phyloP scores from a whole-genome alignment of 768 basidiomycete species.

The Mycena metata region DNA sequence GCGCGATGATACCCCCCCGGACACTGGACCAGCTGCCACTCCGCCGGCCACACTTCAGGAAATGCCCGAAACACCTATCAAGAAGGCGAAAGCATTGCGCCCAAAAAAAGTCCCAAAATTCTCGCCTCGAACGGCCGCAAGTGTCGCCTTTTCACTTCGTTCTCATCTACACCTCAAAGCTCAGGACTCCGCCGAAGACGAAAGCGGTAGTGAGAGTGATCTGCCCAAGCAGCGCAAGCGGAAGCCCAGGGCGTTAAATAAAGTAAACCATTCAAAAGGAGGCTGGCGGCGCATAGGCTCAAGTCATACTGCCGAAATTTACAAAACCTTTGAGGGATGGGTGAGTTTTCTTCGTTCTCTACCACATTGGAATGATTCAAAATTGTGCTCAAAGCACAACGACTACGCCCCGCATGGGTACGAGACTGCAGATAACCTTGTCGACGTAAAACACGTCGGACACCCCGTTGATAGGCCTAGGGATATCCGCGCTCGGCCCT shows the following conservation, averaged over 20 bases:
- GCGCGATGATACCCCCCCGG: not conserved
- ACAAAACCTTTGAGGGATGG: conserved; percentile 13
- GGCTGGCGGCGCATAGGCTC: not conserved
- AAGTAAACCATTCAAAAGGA: not conserved
- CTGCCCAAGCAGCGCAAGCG: not conserved
- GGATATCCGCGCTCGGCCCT: conserved; percentile 8
- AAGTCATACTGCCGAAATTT: not conserved
- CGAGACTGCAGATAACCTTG: not conserved
- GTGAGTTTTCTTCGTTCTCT: not conserved
- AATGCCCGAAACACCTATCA: conserved; percentile 2
- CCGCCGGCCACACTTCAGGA: conserved; percentile 2
- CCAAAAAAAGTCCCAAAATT: conserved; percentile 4
- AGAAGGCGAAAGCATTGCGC: not conserved
- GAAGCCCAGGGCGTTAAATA: conserved; percentile 4
- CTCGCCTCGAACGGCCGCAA: not conserved
- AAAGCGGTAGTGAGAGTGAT: too few relatives aligned
- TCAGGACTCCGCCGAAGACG: not conserved
- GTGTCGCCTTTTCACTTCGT: not conserved
- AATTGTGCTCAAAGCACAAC: not conserved
- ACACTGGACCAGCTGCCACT: not conserved
- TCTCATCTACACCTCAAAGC: not conserved
- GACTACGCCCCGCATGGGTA: conserved; percentile 3
- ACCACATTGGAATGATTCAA: not conserved
- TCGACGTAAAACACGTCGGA: not conserved
- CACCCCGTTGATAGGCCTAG: conserved; percentile 3